phyloP scores from a whole-genome alignment of 176 grass and related monocot species.

The Themeda triandra region DNA sequence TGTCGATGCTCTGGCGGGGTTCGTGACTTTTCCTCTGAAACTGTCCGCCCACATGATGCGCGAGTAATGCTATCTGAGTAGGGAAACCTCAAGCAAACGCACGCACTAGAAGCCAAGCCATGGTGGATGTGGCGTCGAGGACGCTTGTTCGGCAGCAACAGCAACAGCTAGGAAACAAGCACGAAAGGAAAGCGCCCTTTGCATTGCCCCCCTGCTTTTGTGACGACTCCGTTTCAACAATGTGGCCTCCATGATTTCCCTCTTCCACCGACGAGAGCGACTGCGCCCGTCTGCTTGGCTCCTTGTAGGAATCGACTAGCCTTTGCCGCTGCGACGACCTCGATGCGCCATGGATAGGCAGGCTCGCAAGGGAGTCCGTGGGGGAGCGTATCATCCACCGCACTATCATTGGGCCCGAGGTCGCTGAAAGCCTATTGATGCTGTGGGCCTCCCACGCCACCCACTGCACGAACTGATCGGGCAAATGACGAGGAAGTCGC shows the following conservation, averaged over 20 bases:
- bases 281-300: conserved; percentile 5
- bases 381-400: background rate
- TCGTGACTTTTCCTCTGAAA: too few relatives aligned
- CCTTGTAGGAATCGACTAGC: conserved; percentile 14
- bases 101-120: conserved; percentile 15
- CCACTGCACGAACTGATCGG: background rate
- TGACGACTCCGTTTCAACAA: background rate
- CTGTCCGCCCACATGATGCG: too few relatives aligned
- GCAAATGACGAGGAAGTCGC: too few relatives aligned
- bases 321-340: background rate
- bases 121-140: conserved; percentile 13
- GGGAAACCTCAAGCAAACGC: conserved; percentile 28
- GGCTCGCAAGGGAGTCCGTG: too few relatives aligned
- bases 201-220: background rate
- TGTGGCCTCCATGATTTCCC: conserved; percentile 1
- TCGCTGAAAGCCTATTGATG: background rate
- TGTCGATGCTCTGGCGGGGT: too few relatives aligned
- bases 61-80: conserved; percentile 59
- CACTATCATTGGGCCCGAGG: background rate
- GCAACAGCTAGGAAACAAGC: background rate
- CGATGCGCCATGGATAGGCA: background rate
- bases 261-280: conserved; percentile 8
- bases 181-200: background rate
- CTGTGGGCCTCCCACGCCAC: background rate
- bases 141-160: background rate